Conservation (phyloP, 1,284 basidiomycete genomes). For the Cystobasidium slooffiae region DNA sequence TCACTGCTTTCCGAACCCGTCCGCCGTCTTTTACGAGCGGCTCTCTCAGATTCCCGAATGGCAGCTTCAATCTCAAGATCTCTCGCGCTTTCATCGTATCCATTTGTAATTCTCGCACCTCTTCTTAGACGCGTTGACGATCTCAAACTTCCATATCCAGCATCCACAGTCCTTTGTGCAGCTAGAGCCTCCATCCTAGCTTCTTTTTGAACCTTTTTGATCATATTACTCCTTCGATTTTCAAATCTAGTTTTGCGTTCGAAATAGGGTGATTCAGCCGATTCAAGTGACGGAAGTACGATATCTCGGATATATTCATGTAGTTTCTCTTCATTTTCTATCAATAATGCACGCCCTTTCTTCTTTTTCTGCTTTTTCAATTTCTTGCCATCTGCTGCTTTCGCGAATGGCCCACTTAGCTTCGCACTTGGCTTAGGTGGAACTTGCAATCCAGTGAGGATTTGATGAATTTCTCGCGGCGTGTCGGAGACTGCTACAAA, state of each 20-base stretch:
- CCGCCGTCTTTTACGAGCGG: conserved; percentile 21
- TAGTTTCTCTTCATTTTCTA: conserved; percentile 29
- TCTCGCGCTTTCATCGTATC: conserved; percentile 35
- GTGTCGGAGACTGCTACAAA: conserved; percentile 41
- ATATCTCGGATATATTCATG: conserved; percentile 19
- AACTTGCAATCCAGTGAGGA: conserved; percentile 10
- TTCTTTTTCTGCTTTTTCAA: conserved; percentile 6
- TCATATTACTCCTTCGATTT: conserved; percentile 18
- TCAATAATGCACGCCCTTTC: conserved; percentile 19
- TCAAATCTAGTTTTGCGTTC: conserved; percentile 5
- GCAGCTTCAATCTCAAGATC: conserved; percentile 36
- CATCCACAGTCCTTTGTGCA: conserved; percentile 21
- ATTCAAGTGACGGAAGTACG: conserved; percentile 3
- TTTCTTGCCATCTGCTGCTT: conserved; percentile 37
- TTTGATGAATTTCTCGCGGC: conserved; percentile 19
- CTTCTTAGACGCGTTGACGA: conserved; percentile 15
- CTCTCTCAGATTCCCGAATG: conserved; percentile 32
- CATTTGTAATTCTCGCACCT: conserved; percentile 19
- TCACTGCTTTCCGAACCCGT: conserved; percentile 20
- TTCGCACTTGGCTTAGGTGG: not conserved
- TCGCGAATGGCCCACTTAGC: conserved; percentile 18
- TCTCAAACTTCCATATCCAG: conserved; percentile 2
- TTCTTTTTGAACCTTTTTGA: conserved; percentile 30
- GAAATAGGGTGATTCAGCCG: conserved; percentile 31
- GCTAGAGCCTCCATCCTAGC: conserved; percentile 20